Conservation (phyloP, 2,329 filamentous ascomycete genomes). For the Sarocladiaceae sp. region DNA sequence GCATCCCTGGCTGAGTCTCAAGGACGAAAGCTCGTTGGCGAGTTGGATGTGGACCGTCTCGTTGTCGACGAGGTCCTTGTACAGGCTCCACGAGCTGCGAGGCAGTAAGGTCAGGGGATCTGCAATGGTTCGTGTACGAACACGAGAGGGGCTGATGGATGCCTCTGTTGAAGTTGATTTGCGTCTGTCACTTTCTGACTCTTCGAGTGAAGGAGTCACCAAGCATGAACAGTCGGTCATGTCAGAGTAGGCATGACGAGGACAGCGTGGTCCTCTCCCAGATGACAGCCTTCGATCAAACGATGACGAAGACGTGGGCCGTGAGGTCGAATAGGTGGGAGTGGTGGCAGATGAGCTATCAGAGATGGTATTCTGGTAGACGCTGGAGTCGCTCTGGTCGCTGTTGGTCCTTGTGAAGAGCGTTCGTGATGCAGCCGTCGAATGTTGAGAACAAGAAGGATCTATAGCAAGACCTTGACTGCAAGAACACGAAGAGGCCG, state of each 20-base stretch:
- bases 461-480: too few species aligned
- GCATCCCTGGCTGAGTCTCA: not conserved
- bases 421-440: too few species aligned
- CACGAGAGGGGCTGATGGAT: too few species aligned
- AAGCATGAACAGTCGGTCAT: not conserved
- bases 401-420: too few species aligned
- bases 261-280: not conserved
- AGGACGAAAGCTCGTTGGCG: not conserved
- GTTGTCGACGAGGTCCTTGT: conserved; percentile 1
- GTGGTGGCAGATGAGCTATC: not conserved
- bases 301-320: not conserved
- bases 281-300: not conserved
- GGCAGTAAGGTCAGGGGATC: not conserved
- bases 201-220: not conserved
- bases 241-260: not conserved
- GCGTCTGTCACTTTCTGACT: not conserved
- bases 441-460: too few species aligned
- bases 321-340: not conserved
- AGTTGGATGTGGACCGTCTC: not conserved
- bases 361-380: too few species aligned
- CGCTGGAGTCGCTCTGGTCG: too few species aligned
- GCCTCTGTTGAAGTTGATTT: not conserved
- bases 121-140: too few species aligned
- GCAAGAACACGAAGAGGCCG: too few species aligned
- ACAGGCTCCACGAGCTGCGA: not conserved